phyloP scores from a whole-genome alignment of 139 green algal species.

The Chlamydomonas asymmetrica region DNA sequence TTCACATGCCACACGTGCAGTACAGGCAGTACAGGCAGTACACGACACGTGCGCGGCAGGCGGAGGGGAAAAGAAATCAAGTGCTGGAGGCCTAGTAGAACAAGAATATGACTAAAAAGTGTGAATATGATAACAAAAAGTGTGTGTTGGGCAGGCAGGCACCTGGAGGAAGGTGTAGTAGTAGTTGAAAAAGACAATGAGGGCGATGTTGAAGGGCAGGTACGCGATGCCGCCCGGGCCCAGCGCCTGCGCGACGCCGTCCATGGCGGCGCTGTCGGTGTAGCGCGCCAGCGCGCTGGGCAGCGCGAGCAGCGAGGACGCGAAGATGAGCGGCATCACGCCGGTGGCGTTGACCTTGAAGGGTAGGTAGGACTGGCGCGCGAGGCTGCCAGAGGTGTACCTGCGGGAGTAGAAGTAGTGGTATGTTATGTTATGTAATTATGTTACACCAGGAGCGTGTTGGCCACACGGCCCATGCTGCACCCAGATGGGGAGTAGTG shows the following conservation, averaged over 20 bases:
- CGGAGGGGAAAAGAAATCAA: no score
- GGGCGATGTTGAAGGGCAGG: slow-evolving; percentile 85
- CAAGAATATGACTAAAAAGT: no score
- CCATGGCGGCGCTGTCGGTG: slow-evolving; percentile 59
- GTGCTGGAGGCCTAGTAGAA: no score
- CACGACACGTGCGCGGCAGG: no score
- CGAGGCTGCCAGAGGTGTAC: slow-evolving; percentile 72
- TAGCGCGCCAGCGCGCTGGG: slow-evolving; percentile 84
- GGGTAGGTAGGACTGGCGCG: slow-evolving; percentile 89
- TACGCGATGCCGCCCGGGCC: slow-evolving; percentile 81
- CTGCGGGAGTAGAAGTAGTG: slow-evolving; percentile 19
- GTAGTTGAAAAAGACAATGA: slow-evolving; percentile 99
- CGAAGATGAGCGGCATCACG: slow-evolving; percentile 99
- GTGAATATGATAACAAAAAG: no score
- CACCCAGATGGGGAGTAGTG: no score
- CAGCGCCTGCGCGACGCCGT: slow-evolving; percentile 64
- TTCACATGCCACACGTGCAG: no score
- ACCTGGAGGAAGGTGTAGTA: slow-evolving; percentile 99
- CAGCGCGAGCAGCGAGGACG: slow-evolving; percentile 89
- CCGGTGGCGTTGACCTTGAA: slow-evolving; percentile 93
- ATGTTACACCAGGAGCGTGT: no score
- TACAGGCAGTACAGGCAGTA: no score
- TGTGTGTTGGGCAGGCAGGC: no score
- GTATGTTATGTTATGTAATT: no score
- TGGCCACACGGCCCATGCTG: no score